Conservation (phyloP, 129 eudicot genomes). For the Erigeron canadensis region DNA sequence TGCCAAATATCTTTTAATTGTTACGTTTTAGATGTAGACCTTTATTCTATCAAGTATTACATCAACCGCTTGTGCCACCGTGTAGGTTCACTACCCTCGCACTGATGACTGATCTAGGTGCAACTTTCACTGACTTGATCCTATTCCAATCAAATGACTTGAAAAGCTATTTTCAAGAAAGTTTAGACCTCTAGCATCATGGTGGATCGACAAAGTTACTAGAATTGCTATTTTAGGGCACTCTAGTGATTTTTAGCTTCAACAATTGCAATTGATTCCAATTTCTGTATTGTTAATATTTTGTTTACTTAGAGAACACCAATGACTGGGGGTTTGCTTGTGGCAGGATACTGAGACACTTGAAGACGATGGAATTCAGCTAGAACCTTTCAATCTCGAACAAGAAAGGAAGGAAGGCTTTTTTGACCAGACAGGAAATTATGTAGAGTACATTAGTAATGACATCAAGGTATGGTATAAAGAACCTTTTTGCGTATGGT, state of each 20-base stretch:
- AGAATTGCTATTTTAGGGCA: background rate
- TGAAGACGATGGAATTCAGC: constrained; percentile 63
- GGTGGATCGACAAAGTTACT: background rate
- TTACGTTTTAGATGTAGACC: background rate
- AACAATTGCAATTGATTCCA: background rate
- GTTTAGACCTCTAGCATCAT: background rate
- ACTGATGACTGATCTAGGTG: too few relatives aligned
- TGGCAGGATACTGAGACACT: constrained; percentile 75
- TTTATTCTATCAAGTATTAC: background rate
- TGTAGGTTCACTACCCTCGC: too few relatives aligned
- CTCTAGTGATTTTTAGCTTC: background rate
- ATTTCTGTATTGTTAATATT: constrained; percentile 11
- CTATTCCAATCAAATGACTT: background rate
- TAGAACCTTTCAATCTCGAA: constrained; percentile 83
- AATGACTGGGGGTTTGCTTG: constrained; percentile 27
- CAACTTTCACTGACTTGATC: too few relatives aligned
- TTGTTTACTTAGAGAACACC: constrained; percentile 3
- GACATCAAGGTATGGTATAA: constrained; percentile 66
- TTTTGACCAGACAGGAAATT: constrained; percentile 58
- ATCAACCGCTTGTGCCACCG: background rate
- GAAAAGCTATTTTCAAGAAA: background rate
- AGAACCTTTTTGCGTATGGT: constrained; percentile 1
- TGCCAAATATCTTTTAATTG: background rate
- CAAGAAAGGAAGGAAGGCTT: constrained; percentile 85
- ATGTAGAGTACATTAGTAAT: constrained; percentile 63